A percentile compares a stretch with the other conserved stretches of the same genome.
Evolutionary conservation across 257 asterid genomes (phyloP).

Genomic region (Striga asiatica): DNA sequence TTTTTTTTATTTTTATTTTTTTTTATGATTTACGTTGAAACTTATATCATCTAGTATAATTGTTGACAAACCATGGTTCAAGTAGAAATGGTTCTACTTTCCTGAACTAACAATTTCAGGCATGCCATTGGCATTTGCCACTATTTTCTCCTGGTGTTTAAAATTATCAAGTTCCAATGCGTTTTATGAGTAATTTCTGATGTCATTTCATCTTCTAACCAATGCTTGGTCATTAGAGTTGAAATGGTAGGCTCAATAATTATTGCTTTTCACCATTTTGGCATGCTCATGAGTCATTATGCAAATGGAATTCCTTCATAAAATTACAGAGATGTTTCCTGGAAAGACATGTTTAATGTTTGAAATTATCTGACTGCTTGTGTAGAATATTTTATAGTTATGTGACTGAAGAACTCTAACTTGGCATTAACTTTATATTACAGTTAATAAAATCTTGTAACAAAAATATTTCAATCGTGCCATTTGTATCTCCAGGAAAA

Average conservation of each 20-base stretch:
- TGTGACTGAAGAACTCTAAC: not conserved
- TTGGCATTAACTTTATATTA: not conserved
- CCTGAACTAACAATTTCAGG: not conserved
- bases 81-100: not conserved
- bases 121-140: not conserved
- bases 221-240: too few species aligned
- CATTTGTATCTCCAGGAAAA: conserved; percentile 52
- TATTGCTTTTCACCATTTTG: not conserved
- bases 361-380: conserved; percentile 1
- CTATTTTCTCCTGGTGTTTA: not conserved
- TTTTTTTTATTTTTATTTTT: too few species aligned
- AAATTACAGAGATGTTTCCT: too few species aligned
- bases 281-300: not conserved
- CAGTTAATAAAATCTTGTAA: not conserved
- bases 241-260: too few species aligned
- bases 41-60: not conserved
- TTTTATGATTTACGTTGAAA: not conserved
- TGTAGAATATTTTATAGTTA: not conserved
- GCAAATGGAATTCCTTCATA: not conserved
- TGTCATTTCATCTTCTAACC: too few species aligned
- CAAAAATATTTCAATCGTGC: conserved; percentile 10
- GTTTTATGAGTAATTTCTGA: too few species aligned
- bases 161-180: not conserved
- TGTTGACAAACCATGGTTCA: not conserved
- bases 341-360: too few species aligned